Evolutionary conservation across 2,329 filamentous ascomycete genomes (phyloP), one percentile per base, ranked within the genome.

Genomic region (Venturia asperata): DNA sequence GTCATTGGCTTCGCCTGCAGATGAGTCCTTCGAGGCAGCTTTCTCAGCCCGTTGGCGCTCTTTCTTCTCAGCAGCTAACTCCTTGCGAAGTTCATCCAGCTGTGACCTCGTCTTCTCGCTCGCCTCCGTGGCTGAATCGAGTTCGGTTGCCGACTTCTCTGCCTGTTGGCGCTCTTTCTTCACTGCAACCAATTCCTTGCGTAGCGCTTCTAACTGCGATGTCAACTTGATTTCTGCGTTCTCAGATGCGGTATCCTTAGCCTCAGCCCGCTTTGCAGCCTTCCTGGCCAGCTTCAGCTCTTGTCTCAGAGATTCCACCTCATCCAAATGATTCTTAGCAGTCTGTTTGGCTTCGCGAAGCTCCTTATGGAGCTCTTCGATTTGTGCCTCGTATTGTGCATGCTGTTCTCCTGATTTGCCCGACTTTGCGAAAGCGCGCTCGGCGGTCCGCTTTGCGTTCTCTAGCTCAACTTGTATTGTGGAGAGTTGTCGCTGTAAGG

Each of bases 391-490:
- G 69, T 78, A 69, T 69, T 76, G 71, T 69, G 79, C 75, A 62
- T 82, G 80, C 47, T 78, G 77, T 64, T 80, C 78, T 52, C 77
- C 83, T 73, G 72, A 82, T 72, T 73, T 78, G 61, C 77, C 79
- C 69, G 76, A 74, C 69, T 82, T 81, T 1, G 78, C 78, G 5
- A 78, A 70, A 3, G 82, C 82, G 63, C 87, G 84, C 69, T 87
- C 84, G 10, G 83, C 80, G 3, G 86, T 82, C n/a, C 86, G 84
- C 74, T 86, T 93, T 73, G 94, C 90, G 69, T 89, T 90, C 68
- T 92, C 90, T 1, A 96, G 81, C 70, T 96, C 89, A 55, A 91
- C 86, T 74, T 96, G 89, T 2, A 92, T 76, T 1, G 87, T 86
- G 71, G 83, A 87, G 37, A 96, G 75, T 75, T 94, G 90, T 60